phyloP scores from a whole-genome alignment of 345 rosid genomes.

The Rhodamnia rubescens region DNA sequence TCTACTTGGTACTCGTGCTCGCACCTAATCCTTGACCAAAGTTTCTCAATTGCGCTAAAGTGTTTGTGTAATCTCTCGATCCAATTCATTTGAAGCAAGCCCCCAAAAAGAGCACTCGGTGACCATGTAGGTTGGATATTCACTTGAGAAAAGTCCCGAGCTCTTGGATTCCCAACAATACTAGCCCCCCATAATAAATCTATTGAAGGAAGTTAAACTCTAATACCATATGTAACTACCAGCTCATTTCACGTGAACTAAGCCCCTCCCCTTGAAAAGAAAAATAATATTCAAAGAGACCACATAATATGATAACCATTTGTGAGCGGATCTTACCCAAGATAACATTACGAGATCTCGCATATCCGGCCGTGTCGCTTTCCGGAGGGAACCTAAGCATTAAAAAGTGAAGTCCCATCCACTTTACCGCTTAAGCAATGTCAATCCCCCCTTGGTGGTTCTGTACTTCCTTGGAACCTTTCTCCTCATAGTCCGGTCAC shows the following conservation, averaged over 20 bases:
- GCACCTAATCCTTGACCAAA: not conserved
- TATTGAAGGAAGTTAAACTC: not conserved
- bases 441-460: not conserved
- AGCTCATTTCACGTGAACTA: too few species aligned
- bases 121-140: not conserved
- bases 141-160: not conserved
- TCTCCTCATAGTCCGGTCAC: not conserved
- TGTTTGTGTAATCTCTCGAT: not conserved
- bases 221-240: not conserved
- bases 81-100: not conserved
- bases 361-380: not conserved
- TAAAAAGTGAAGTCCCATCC: not conserved
- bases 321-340: not conserved
- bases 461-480: not conserved
- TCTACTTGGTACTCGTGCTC: accelerated
- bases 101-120: not conserved
- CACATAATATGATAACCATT: not conserved
- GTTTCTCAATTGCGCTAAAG: not conserved
- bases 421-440: not conserved
- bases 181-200: accelerated
- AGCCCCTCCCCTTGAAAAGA: too few species aligned
- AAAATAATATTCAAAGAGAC: not conserved
- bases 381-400: not conserved
- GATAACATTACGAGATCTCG: not conserved
- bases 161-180: not conserved